Percentiles rank a stretch among this genome's conserved stretches.
phyloP scores from a whole-genome alignment of 2,329 filamentous ascomycete genomes.

The Elsinoe ampelina region DNA sequence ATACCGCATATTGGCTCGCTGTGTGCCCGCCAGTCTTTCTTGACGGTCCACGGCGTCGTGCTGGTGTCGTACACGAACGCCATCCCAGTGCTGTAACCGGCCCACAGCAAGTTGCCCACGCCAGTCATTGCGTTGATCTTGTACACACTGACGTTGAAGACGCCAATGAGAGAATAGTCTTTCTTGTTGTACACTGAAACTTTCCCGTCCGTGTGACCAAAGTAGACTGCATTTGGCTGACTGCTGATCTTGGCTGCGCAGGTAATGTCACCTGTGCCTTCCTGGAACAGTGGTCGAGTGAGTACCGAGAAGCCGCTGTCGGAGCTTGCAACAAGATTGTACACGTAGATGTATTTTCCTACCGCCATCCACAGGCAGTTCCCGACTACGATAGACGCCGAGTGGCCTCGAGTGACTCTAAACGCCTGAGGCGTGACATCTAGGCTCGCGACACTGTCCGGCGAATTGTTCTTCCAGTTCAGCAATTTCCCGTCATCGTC shows the following conservation, averaged over 20 bases:
- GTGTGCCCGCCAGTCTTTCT: slow-evolving; percentile 94
- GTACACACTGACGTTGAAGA: slow-evolving; percentile 83
- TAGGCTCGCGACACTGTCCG: slow-evolving; percentile 65
- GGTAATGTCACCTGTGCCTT: slow-evolving; percentile 75
- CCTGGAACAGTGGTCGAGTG: slow-evolving; percentile 58
- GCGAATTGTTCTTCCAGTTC: slow-evolving; percentile 69
- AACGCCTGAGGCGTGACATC: slow-evolving; percentile 66
- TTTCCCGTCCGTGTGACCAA: slow-evolving; percentile 90
- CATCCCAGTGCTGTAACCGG: slow-evolving; percentile 87
- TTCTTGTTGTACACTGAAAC: slow-evolving; percentile 80
- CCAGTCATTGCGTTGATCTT: slow-evolving; percentile 85
- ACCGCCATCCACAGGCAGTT: slow-evolving; percentile 79
- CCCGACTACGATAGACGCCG: slow-evolving; percentile 79
- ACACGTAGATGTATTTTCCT: slow-evolving; percentile 80
- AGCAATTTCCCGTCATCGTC: slow-evolving; percentile 81
- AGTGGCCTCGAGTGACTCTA: slow-evolving; percentile 70
- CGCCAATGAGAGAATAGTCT: slow-evolving; percentile 66
- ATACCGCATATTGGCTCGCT: slow-evolving; percentile 72
- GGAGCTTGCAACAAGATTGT: slow-evolving; percentile 60
- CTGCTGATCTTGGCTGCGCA: slow-evolving; percentile 68
- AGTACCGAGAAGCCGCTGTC: slow-evolving; percentile 66
- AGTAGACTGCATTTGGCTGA: slow-evolving; percentile 70
- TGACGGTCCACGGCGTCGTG: slow-evolving; percentile 73
- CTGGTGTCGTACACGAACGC: slow-evolving; percentile 85
- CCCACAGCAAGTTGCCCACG: slow-evolving; percentile 78